These are phyloP conservation scores for Sapria himalayana DNA, from an alignment of 345 rosid genomes.

Conservation along the genomic window DNA sequence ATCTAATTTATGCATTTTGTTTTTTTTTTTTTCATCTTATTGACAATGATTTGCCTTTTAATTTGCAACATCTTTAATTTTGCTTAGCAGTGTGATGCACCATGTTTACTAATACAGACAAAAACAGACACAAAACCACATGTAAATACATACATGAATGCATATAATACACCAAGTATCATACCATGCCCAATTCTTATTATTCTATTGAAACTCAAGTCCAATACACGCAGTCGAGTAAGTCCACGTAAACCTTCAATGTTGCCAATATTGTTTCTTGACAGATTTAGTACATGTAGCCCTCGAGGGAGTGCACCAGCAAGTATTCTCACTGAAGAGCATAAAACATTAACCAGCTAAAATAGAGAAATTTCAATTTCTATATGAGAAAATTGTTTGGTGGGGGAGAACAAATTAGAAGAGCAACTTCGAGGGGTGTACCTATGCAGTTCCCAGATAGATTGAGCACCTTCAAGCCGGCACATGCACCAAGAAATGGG, in stretches of 20 bases:
- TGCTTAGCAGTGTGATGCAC: too few species aligned
- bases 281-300: conserved; percentile 53
- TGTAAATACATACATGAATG: conserved; percentile 1
- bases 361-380: too few species aligned
- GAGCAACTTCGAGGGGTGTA: conserved; percentile 10
- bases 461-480: conserved; percentile 59
- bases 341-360: conserved; percentile 1
- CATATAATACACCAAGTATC: background rate
- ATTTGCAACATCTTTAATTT: too few species aligned
- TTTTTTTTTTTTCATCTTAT: too few species aligned
- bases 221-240: conserved; percentile 72
- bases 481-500: conserved; percentile 65
- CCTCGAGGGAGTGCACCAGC: conserved; percentile 94
- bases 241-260: conserved; percentile 90
- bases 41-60: too few species aligned
- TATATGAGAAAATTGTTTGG: too few species aligned
- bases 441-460: conserved; percentile 84
- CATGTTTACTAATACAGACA: background rate
- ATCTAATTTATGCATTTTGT: too few species aligned
- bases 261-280: conserved; percentile 59
- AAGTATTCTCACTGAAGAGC: conserved; percentile 41
- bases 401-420: background rate
- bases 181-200: conserved; percentile 84
- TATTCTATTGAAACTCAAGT: conserved; percentile 81
- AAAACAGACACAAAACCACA: background rate